Evolutionary conservation across 495 filamentous ascomycete species (phyloP), one percentile per base, ranked within the genome.

Genomic region (Tricharina praecox): DNA sequence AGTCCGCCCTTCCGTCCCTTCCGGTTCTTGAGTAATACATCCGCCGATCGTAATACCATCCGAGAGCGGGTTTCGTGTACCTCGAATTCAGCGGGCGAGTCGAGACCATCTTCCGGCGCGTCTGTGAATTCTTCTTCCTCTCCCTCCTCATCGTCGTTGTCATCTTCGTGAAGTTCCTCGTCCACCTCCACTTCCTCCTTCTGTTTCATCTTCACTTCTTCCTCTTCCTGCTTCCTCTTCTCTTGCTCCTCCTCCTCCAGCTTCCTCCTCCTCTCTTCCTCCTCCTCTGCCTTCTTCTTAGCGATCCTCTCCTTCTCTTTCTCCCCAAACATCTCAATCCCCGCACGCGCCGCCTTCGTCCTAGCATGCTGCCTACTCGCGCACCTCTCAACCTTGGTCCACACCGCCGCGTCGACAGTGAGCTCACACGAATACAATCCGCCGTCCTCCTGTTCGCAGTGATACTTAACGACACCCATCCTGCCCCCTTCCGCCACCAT

Each of bases 401-500:
- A 13, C 13, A 5, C 9, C 8, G 8, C 15, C 10, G n/a, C 43
- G 28, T 46, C 23, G n/a, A 35, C 28, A 7, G 9, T 34, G 10
- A 46, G 13, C 16, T 33, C 30, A n/a, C 43, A 46, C 9, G 9
- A 13, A 9, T 23, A 46, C 24, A 19, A 4, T 8, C n/a, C 2
- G 10, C 43, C 24, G 7, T 34, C 28, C 25, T 35, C 43, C 43
- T 10, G 18, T 33, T 35, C 30, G 28, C 28, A 33, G 7, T 46
- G 11, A 21, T 43, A 43, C 20, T 43, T 43, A 2, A 43, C 40
- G 3, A 26, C 24, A 33, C 43, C 43, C 3, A n/a, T 11, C 25
- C 28, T 33, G 11, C 43, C 43, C 18, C 39, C 45, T 24, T 34
- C 45, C 45, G 45, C 47, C 40, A 43, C 60, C 15, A 79, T 50